Evolutionary conservation across 768 basidiomycete species (phyloP).

Genomic region (Boletus rubroflammeus): DNA sequence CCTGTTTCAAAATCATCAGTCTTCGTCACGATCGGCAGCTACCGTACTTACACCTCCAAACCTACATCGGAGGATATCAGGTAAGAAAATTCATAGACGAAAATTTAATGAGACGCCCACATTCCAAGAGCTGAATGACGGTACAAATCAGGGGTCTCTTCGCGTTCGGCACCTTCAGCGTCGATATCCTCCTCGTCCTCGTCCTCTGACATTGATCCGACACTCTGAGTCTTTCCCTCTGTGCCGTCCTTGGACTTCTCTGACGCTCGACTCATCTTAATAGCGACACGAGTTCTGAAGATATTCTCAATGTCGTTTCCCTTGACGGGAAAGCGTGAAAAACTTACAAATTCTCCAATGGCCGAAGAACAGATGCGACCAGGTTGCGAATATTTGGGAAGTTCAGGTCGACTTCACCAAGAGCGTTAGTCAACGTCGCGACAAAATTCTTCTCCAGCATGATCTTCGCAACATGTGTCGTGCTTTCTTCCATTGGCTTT

Average conservation of each 20-base stretch:
- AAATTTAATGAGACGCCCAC: slow-evolving; percentile 40
- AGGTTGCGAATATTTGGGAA: slow-evolving; percentile 87
- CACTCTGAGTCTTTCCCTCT: slow-evolving; percentile 44
- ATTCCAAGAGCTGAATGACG: slow-evolving; percentile 95
- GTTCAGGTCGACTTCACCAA: slow-evolving; percentile 92
- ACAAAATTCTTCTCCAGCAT: slow-evolving; percentile 99
- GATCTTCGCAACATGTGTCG: slow-evolving; percentile 90
- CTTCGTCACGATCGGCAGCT: slow-evolving; percentile 6
- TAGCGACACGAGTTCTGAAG: slow-evolving; percentile 87
- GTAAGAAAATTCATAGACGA: slow-evolving; percentile 6
- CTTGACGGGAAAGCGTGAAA: background rate
- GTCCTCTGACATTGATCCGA: slow-evolving; percentile 42
- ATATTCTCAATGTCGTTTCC: slow-evolving; percentile 6
- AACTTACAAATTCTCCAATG: slow-evolving; percentile 84
- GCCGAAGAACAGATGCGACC: slow-evolving; percentile 83
- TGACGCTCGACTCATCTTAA: slow-evolving; percentile 89
- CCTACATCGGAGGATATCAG: slow-evolving; percentile 27
- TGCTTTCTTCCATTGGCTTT: slow-evolving; percentile 64
- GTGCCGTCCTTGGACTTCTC: slow-evolving; percentile 57
- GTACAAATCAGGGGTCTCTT: slow-evolving; percentile 91
- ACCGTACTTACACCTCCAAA: slow-evolving; percentile 71
- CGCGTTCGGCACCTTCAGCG: slow-evolving; percentile 51
- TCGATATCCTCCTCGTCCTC: slow-evolving; percentile 58
- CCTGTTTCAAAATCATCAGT: slow-evolving; percentile 42
- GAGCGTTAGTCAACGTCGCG: slow-evolving; percentile 76